Conservation (phyloP, 148 eudicot genomes). For the Vaccinium darrowii region DNA sequence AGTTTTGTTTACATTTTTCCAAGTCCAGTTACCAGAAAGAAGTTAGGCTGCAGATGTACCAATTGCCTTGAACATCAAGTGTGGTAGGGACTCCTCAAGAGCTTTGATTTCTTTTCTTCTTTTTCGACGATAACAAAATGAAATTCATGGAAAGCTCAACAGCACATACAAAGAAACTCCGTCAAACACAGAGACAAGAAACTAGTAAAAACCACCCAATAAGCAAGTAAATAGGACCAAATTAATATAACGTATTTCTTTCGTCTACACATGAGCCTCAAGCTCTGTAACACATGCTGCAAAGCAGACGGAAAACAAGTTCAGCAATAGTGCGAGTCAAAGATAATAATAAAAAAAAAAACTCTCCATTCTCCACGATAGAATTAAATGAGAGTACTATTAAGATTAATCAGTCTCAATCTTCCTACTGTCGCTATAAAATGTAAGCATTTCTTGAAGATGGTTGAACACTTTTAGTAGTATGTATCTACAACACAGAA, state of each 20-base stretch:
- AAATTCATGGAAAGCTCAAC: background rate
- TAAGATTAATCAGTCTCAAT: background rate
- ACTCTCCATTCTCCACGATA: background rate
- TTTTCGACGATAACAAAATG: background rate
- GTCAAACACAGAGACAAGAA: background rate
- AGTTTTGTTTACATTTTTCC: background rate
- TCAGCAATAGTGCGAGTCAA: background rate
- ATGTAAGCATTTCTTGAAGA: background rate
- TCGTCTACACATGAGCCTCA: background rate
- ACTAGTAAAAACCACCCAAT: background rate
- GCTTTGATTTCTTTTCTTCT: background rate
- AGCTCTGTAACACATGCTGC: background rate
- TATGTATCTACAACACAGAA: conserved; percentile 4
- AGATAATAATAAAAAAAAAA: background rate
- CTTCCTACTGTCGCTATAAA: background rate
- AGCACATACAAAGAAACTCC: background rate
- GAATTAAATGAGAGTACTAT: background rate
- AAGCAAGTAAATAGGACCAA: background rate
- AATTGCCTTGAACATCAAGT: background rate
- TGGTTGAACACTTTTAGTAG: background rate
- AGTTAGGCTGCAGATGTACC: conserved; percentile 11
- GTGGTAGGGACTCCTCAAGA: background rate
- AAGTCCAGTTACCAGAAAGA: background rate
- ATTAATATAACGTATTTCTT: background rate
- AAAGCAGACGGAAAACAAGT: background rate